Evolutionary conservation across 1,284 basidiomycete species (phyloP).

Genomic region (Pascua guehoae): DNA sequence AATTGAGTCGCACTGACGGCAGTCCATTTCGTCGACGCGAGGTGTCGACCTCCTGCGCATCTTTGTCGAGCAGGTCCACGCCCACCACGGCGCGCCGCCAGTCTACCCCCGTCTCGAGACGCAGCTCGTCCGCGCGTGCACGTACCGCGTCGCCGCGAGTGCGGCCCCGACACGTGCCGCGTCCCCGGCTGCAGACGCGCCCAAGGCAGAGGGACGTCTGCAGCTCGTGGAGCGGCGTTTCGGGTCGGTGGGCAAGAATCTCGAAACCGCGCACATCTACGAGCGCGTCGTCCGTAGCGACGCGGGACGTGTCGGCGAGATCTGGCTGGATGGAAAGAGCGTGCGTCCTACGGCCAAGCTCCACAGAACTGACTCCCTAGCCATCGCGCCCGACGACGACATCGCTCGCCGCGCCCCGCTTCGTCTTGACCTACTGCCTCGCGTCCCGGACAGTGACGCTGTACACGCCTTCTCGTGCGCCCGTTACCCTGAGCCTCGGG

Average conservation of each 20-base stretch:
- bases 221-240: constrained; percentile 22
- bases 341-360: constrained; percentile 22
- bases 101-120: constrained; percentile 33
- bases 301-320: constrained; percentile 42
- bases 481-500: constrained; percentile 9
- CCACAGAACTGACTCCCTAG: constrained; percentile 13
- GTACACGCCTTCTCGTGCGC: constrained; percentile 20
- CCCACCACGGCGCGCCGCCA: constrained; percentile 22
- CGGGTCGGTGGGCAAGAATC: constrained; percentile 16
- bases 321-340: constrained; percentile 54
- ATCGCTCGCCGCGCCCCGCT: constrained; percentile 38
- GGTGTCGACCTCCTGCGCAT: constrained; percentile 45
- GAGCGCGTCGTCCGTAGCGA: constrained; percentile 41
- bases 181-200: constrained; percentile 6
- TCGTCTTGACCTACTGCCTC: constrained; percentile 45
- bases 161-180: constrained; percentile 13
- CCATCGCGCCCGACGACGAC: constrained; percentile 42
- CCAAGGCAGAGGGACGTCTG: constrained; percentile 8
- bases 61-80: constrained; percentile 42
- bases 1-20: neutral
- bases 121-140: constrained; percentile 34
- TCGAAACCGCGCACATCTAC: constrained; percentile 46
- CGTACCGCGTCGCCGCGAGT: constrained; percentile 34
- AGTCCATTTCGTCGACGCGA: constrained; percentile 51
- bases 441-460: constrained; percentile 29